Evolutionary conservation across 1,284 basidiomycete species (phyloP), one percentile per base, ranked within the genome.

Genomic region (Puccinia triticina): DNA sequence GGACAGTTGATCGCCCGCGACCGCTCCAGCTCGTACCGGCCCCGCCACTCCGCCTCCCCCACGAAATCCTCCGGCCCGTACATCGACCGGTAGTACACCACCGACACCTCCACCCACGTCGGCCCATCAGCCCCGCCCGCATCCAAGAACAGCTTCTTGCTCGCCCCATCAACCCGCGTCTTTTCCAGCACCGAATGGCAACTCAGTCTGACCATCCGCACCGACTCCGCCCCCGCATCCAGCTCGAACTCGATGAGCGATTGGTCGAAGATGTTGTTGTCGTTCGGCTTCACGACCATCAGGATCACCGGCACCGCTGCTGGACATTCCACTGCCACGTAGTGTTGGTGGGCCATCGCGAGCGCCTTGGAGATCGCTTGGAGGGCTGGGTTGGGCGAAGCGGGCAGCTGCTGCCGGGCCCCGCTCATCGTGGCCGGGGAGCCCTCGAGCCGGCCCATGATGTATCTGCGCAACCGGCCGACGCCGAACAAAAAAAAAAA

Each of bases 251-350:
- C 94, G 21, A 99, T 88, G 88, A 91, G 91, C 5, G 92, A 90
- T 87, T 99, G 97, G 86, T 99, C 96, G 86, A 98, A 99, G 0
- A 96, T 91, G 86, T 99, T 99, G n/a, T 96, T 90, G 87, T 99
- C 97, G 37, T 91, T 90, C 11, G 91, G 90, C 86, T 97, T 96
- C 0, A 95, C 91, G 5, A 98, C 94, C 85, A 98, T 95, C 1
- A 99, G 89, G 26, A 99, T 90, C 66, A 88, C 37, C 18, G 61
- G 1, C 12, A 71, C n/a, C n/a, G n/a, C 14, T 61, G 40, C 16
- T 61, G 46, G 40, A 14, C 21, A 16, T 10, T 48, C 34, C 29
- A 11, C 40, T 26, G 69, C 37, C 21, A 64, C 16, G 43, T 81
- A 81, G 14, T 53, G 26, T 14, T 74, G 34, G 66, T 81, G 79